phyloP scores from a whole-genome alignment of 2,329 filamentous ascomycete species.

The Aureobasidium melanogenum region DNA sequence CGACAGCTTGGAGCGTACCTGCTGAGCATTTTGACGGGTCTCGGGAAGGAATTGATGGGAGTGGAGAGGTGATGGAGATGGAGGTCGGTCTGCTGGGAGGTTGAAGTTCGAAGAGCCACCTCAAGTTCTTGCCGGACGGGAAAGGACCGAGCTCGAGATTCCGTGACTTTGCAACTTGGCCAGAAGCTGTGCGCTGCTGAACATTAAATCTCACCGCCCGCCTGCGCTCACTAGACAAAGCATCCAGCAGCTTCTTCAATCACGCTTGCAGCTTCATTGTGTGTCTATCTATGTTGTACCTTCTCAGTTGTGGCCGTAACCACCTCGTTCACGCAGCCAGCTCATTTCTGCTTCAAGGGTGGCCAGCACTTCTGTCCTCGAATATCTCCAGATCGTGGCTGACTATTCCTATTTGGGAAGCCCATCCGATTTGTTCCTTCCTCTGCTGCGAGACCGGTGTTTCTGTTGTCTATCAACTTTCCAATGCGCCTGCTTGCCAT shows the following conservation, averaged over 20 bases:
- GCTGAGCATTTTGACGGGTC: slow-evolving; percentile 74
- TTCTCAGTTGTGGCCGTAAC: background rate
- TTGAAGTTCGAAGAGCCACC: slow-evolving; percentile 13
- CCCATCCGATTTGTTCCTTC: slow-evolving; percentile 6
- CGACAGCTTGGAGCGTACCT: slow-evolving; percentile 49
- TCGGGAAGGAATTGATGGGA: slow-evolving; percentile 28
- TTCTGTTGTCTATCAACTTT: slow-evolving; percentile 4
- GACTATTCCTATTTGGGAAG: background rate
- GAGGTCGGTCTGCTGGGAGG: slow-evolving; percentile 13
- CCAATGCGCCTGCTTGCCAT: background rate
- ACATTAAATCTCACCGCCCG: background rate
- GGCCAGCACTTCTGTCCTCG: slow-evolving; percentile 6
- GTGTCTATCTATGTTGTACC: background rate
- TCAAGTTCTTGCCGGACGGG: slow-evolving; percentile 12
- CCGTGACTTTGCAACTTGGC: slow-evolving; percentile 12
- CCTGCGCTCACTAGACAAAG: background rate
- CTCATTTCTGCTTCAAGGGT: background rate
- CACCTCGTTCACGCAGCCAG: background rate
- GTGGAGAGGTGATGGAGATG: slow-evolving; percentile 14
- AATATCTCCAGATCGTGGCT: background rate
- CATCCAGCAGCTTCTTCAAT: background rate
- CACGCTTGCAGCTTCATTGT: background rate
- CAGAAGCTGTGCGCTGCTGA: background rate
- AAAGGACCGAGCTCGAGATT: slow-evolving; percentile 12
- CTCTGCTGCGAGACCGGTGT: slow-evolving; percentile 6